A percentile compares a stretch with the other conserved stretches of the same genome.
These are phyloP conservation scores for Boletus reticuloceps DNA, from an alignment of 768 basidiomycete species.

Conservation along the genomic window DNA sequence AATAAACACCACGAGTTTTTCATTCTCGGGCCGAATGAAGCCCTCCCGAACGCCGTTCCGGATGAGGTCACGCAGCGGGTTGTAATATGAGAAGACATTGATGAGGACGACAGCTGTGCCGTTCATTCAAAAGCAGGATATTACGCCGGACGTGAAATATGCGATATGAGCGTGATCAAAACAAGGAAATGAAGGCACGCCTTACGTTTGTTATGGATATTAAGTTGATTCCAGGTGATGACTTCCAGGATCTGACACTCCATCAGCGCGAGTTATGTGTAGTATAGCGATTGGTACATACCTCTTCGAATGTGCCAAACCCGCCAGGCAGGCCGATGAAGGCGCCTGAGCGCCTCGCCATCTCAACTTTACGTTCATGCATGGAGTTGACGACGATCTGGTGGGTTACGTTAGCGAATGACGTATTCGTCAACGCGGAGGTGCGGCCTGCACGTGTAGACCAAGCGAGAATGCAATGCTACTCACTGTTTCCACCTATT, in stretches of 20 bases:
- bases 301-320: slow-evolving; percentile 95
- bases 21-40: slow-evolving; percentile 67
- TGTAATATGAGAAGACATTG: slow-evolving; percentile 84
- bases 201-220: slow-evolving; percentile 82
- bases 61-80: slow-evolving; percentile 77
- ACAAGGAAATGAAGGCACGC: slow-evolving; percentile 1
- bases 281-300: background rate
- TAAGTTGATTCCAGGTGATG: slow-evolving; percentile 91
- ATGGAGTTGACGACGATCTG: slow-evolving; percentile 76
- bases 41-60: slow-evolving; percentile 62
- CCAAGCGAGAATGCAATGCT: background rate
- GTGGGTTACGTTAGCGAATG: slow-evolving; percentile 11
- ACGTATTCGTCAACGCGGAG: background rate
- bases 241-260: slow-evolving; percentile 74
- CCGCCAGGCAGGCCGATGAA: slow-evolving; percentile 93
- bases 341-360: slow-evolving; percentile 77
- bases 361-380: slow-evolving; percentile 88
- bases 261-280: slow-evolving; percentile 1
- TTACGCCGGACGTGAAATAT: background rate
- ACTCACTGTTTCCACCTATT: slow-evolving; percentile 34
- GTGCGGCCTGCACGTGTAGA: slow-evolving; percentile 4
- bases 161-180: background rate
- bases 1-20: slow-evolving; percentile 66
- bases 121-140: background rate
- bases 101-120: slow-evolving; percentile 73